Percentiles rank a stretch among this genome's conserved stretches.
These are phyloP conservation scores for Usnea hakonensis DNA, from an alignment of 495 filamentous ascomycete genomes.

Conservation along the genomic window DNA sequence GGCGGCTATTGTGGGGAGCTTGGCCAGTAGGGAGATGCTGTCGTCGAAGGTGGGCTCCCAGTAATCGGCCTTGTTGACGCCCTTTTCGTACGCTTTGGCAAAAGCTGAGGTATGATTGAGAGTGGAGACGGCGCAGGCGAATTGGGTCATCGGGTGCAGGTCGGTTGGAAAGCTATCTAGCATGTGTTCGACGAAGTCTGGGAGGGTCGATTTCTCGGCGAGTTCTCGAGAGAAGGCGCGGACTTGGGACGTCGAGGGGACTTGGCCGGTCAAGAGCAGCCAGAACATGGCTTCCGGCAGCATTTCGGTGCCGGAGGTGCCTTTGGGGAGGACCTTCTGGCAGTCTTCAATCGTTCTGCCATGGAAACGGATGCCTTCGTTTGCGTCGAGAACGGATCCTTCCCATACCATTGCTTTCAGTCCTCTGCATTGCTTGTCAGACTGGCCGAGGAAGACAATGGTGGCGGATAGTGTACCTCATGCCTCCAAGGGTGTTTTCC, in stretches of 20 bases:
- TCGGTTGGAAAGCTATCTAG: conserved; percentile 81
- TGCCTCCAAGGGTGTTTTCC: conserved; percentile 89
- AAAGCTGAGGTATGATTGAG: conserved; percentile 89
- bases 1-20: conserved; percentile 92
- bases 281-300: conserved; percentile 99
- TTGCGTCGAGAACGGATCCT: conserved; percentile 89
- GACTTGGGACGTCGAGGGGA: conserved; percentile 74
- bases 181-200: conserved; percentile 75
- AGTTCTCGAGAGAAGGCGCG: conserved; percentile 76
- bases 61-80: conserved; percentile 88
- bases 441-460: neutral
- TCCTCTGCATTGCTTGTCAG: conserved; percentile 43
- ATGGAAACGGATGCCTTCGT: conserved; percentile 98
- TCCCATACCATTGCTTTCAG: conserved; percentile 99
- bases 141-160: conserved; percentile 97
- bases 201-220: conserved; percentile 78
- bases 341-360: conserved; percentile 97
- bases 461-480: conserved; percentile 50
- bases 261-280: conserved; percentile 89
- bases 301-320: conserved; percentile 93
- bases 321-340: conserved; percentile 88
- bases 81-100: conserved; percentile 84
- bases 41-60: conserved; percentile 99
- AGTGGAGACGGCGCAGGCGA: conserved; percentile 86
- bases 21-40: conserved; percentile 84